Evolutionary conservation across 169 alveolate genomes (phyloP), one percentile per base, ranked within the genome.

Genomic region (Plasmodium cynomolgi): DNA sequence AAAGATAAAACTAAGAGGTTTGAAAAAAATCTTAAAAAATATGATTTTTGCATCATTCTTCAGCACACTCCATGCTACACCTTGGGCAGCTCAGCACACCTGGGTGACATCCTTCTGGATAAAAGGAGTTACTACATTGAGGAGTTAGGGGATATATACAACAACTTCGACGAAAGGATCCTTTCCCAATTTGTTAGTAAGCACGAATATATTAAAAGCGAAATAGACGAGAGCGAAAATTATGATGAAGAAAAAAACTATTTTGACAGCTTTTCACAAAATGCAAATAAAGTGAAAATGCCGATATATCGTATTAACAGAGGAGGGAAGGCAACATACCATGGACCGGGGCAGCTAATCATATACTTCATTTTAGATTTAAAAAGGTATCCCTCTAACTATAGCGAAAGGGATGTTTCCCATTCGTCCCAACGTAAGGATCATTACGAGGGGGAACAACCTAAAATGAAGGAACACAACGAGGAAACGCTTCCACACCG

Each of bases 331-430:
- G 96, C 93, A 80, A 96, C 97, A 8, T 94, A 62, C 29, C 97
- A 96, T 84, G 97, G 96, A 20, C 97, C 97, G 5, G 97, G 97
- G 9, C 97, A 96, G 77, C 84, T 96, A 81, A 95, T 96, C 62
- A 44, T 96, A 68, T 96, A 96, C 68, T 95, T 96, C 33, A 83
- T 96, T 8, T 79, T 96, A 26, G 93, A 96, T 83, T 93, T 96
- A 92, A 86, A 94, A 84, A 73, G 39, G 29, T 93, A 96, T 88
- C 17, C 94, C 47, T 62, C 84, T 26, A 90, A 90, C 50, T 81
- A 90, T 90, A 39, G 68, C 81, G 56, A 54, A 44, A n/a, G 81
- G 68, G 83, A 72, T 62, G 73, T 91, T 8, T 20, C 37, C 77
- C 82, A 81, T 72, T 13, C n/a, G 62, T 15, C 41, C 33, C 54